Conservation (phyloP, 768 basidiomycete species). For the Mycena olivaceomarginata region DNA sequence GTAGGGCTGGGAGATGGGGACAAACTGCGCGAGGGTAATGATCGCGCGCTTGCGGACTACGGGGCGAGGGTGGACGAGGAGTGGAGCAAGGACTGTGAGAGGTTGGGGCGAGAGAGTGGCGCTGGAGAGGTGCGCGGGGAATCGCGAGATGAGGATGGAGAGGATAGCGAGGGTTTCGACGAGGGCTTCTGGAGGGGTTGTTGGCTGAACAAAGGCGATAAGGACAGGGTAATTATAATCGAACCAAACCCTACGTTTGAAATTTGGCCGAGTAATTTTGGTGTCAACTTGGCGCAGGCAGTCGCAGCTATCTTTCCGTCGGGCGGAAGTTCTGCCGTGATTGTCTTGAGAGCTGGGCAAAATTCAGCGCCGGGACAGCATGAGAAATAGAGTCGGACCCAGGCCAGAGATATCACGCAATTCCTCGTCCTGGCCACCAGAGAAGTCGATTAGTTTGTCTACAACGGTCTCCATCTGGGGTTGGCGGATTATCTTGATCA, state of each 20-base stretch:
- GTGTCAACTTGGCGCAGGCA: constrained; percentile 89
- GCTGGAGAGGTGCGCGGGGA: constrained; percentile 80
- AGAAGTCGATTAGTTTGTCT: constrained; percentile 92
- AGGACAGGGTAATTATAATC: constrained; percentile 13
- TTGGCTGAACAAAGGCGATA: constrained; percentile 62
- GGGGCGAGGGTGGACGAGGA: constrained; percentile 84
- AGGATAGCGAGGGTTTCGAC: constrained; percentile 91
- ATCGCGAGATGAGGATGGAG: constrained; percentile 91
- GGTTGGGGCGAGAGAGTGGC: constrained; percentile 74
- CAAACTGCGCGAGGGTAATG: constrained; percentile 88
- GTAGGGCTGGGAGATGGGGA: constrained; percentile 80
- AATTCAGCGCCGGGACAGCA: constrained; percentile 27
- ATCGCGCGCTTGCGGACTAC: constrained; percentile 97
- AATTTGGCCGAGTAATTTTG: constrained; percentile 88
- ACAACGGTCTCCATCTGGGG: constrained; percentile 90
- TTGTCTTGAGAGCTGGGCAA: constrained; percentile 90
- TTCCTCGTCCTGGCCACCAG: constrained; percentile 92
- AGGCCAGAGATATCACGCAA: constrained; percentile 95
- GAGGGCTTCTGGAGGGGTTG: constrained; percentile 86
- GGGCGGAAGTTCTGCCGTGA: constrained; percentile 91
- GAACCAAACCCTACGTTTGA: constrained; percentile 72
- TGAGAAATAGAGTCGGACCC: constrained; percentile 68
- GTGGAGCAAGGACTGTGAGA: constrained; percentile 79
- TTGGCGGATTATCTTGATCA: constrained; percentile 93
- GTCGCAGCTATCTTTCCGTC: constrained; percentile 87